Conservation (phyloP, 2,329 filamentous ascomycete genomes). For the Verticillium isaacii region DNA sequence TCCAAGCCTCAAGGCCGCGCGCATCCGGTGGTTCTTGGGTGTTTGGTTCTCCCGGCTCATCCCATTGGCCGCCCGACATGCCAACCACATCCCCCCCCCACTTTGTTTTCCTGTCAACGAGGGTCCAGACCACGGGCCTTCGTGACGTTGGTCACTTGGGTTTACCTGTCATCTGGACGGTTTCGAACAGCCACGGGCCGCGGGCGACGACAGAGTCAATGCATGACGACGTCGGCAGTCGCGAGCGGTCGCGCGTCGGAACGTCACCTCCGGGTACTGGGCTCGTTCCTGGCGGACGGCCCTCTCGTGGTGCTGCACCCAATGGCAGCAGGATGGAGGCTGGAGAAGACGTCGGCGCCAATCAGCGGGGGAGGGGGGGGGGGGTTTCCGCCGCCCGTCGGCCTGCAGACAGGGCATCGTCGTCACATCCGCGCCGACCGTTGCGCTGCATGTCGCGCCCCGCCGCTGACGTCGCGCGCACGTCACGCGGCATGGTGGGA, state of each 20-base stretch:
- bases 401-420: not conserved
- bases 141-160: no score
- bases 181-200: no score
- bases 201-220: no score
- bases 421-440: not conserved
- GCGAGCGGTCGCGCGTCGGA: no score
- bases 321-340: not conserved
- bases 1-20: not conserved
- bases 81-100: not conserved
- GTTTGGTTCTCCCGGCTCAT: not conserved
- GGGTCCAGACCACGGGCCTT: not conserved
- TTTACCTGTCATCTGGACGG: no score
- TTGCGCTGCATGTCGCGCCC: not conserved
- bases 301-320: not conserved
- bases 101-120: not conserved
- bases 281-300: not conserved
- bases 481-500: not conserved
- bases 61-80: not conserved
- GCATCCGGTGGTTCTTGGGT: not conserved
- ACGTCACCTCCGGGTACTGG: not conserved
- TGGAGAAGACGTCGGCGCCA: not conserved
- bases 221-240: no score
- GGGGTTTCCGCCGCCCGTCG: no score
- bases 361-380: not conserved
- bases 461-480: slow-evolving; percentile 3